Evolutionary conservation across 306 rosid species (phyloP), one percentile per base, ranked within the genome.

Genomic region (Geum urbanum): DNA sequence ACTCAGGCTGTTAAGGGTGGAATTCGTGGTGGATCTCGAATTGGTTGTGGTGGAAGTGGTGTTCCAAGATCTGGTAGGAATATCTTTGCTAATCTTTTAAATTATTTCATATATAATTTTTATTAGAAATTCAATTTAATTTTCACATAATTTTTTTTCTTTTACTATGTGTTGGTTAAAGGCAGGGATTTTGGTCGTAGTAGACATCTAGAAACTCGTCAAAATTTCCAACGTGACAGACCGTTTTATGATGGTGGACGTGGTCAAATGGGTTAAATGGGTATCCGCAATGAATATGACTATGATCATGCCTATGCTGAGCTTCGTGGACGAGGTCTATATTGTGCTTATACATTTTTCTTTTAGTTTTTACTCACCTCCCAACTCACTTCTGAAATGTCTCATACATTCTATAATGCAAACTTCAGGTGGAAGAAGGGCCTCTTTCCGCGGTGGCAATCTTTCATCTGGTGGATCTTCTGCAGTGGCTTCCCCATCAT

Each of bases 1-100:
- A 91, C 85, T 47, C 95, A 83, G 71, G 91, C 88, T 71, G 90
- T 91, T 60, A 91, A 88, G 75, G 92, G 92, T 69, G 92, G 87
- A 78, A 85, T 88, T 80, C 80, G 86, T 68, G 97, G 97, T 81
- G 97, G 95, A 57, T 88, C 83, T 79, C 89, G 85, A 79, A 84
- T 91, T 65, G 89, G 85, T 72, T 76, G 66, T 80, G 78, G 83
- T 78, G 72, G 77, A 66, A 87, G 78, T 73, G 48, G 80, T 73
- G 89, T 74, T 64, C 70, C 90, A 55, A 86, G 85, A 76, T 75
- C 76, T 51, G 90, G 95, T 86, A 72, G 58, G 50, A 47, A 10
- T 63, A 39, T 53, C 67, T 76, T 58, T 77, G 4, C 8, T 12
- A 51, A 45, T 15, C 45, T 43, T 63, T 76, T 50, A 74, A 56